Conservation (phyloP, 768 basidiomycete genomes). For the Tylopilus balloui region DNA sequence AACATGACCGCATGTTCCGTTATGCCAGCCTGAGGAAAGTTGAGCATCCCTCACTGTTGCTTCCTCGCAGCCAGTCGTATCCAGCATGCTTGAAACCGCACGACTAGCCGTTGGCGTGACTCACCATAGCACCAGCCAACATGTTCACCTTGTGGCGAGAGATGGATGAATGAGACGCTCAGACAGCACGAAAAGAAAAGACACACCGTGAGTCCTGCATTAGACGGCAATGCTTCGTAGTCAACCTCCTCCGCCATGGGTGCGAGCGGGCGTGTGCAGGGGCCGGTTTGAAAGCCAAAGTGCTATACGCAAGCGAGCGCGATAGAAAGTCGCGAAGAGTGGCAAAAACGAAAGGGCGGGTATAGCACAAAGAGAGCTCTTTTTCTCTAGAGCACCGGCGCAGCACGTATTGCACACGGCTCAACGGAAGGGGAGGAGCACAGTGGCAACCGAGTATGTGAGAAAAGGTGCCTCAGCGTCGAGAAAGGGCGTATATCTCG, state of each 20-base stretch:
- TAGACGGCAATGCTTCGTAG: constrained; percentile 66
- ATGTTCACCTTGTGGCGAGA: constrained; percentile 71
- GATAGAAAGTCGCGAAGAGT: not conserved
- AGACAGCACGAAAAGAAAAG: constrained; percentile 7
- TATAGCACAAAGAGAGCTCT: not conserved
- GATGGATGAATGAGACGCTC: constrained; percentile 14
- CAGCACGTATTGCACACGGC: constrained; percentile 3
- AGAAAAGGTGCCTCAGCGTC: constrained; percentile 1
- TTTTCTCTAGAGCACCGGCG: constrained; percentile 4
- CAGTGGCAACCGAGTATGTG: constrained; percentile 3
- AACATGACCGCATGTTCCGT: constrained; percentile 99
- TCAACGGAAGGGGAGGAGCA: not conserved
- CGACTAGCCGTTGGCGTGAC: constrained; percentile 30
- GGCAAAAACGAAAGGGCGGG: not conserved
- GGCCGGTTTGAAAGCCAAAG: constrained; percentile 5
- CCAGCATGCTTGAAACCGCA: not conserved
- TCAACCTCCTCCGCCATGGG: constrained; percentile 47
- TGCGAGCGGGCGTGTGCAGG: constrained; percentile 9
- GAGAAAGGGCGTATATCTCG: constrained; percentile 4
- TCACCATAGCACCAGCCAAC: constrained; percentile 92
- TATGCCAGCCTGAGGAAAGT: constrained; percentile 79
- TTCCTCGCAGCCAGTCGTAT: not conserved
- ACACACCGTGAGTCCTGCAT: constrained; percentile 70
- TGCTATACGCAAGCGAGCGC: constrained; percentile 6
- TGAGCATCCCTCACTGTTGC: constrained; percentile 12